Conservation (phyloP, 139 green algal species). For the Coelastrella sp. region DNA sequence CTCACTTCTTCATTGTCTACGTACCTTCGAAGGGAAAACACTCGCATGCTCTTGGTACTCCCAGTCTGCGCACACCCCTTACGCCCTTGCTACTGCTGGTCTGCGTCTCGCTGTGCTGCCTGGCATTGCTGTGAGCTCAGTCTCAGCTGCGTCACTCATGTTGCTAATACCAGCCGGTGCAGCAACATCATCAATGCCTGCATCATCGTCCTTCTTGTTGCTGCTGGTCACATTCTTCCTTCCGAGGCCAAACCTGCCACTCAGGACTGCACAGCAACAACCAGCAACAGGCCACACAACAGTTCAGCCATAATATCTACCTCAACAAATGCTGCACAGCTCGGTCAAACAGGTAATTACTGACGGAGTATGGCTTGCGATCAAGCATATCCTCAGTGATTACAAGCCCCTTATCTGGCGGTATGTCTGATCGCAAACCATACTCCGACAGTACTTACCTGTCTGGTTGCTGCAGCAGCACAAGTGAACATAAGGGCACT, state of each 20-base stretch:
- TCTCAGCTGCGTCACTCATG: neutral
- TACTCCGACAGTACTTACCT: no score
- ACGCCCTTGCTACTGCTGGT: neutral
- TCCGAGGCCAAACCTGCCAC: neutral
- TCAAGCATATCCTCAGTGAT: no score
- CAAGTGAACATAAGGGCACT: no score
- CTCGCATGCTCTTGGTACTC: no score
- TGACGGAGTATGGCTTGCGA: no score
- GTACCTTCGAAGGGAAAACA: no score
- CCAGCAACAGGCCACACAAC: neutral
- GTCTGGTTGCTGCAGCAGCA: no score
- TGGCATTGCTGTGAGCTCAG: conserved; percentile 12
- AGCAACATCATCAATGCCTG: neutral
- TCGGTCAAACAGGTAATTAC: neutral
- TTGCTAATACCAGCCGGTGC: neutral
- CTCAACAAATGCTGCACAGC: neutral
- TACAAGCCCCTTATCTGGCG: no score
- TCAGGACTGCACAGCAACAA: neutral
- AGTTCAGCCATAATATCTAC: no score
- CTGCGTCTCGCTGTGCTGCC: neutral
- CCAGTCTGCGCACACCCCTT: no score
- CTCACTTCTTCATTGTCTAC: no score
- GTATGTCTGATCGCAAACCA: no score
- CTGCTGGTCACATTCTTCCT: neutral
- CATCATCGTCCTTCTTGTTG: conserved; percentile 11